Conservation (phyloP, 2,329 filamentous ascomycete species). For the Helminthosporium solani region DNA sequence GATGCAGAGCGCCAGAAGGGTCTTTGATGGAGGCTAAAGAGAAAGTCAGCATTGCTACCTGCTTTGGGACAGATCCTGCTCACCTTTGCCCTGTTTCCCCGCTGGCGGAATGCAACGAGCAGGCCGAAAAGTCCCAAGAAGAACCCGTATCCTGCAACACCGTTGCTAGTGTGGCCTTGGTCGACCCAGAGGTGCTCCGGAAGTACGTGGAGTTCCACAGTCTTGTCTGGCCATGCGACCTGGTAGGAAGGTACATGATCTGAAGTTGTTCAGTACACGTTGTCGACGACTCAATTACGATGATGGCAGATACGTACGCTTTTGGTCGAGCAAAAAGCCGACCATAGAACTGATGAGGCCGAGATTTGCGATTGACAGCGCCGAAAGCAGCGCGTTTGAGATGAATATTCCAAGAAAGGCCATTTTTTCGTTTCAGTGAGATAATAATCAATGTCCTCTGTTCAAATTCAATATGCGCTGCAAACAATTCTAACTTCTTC, state of each 20-base stretch:
- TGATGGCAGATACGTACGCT: no score
- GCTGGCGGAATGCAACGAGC: constrained; percentile 29
- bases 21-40: constrained; percentile 22
- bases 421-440: constrained; percentile 7
- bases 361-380: constrained; percentile 32
- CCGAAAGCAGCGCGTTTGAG: constrained; percentile 26
- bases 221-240: constrained; percentile 24
- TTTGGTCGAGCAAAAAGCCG: constrained; percentile 32
- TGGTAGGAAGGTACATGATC: constrained; percentile 24
- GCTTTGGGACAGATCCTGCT: neutral
- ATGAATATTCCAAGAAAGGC: constrained; percentile 22
- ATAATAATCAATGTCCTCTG: no score
- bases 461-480: no score
- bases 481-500: no score
- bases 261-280: no score
- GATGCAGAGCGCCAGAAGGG: constrained; percentile 39
- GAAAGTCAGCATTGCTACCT: neutral
- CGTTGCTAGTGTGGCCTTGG: constrained; percentile 33
- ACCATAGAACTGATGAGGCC: constrained; percentile 37
- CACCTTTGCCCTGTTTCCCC: constrained; percentile 14
- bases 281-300: no score
- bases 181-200: constrained; percentile 31
- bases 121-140: constrained; percentile 34
- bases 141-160: constrained; percentile 35
- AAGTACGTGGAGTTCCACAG: constrained; percentile 22